phyloP scores from a whole-genome alignment of 768 basidiomycete genomes.

The Macrolepiota dolichaula region DNA sequence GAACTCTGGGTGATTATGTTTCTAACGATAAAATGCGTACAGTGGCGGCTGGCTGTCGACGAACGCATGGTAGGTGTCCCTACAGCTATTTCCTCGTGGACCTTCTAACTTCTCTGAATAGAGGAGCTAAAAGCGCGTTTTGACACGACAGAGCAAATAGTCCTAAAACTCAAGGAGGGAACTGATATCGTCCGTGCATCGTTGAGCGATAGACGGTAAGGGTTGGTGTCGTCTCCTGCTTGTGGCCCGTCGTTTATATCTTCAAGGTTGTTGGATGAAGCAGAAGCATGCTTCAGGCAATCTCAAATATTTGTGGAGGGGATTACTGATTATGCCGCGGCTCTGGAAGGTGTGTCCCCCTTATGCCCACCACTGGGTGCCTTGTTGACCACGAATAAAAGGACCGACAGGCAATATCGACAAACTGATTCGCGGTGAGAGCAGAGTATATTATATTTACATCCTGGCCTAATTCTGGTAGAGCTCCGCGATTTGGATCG shows the following conservation, averaged over 20 bases:
- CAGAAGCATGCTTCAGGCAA: slow-evolving; percentile 48
- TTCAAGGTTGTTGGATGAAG: slow-evolving; percentile 56
- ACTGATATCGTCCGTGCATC: slow-evolving; percentile 55
- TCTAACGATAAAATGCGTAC: slow-evolving; percentile 75
- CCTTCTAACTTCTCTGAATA: slow-evolving; percentile 20
- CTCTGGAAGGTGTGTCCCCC: slow-evolving; percentile 45
- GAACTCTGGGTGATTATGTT: slow-evolving; percentile 80
- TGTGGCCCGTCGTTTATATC: not conserved
- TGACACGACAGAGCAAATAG: slow-evolving; percentile 48
- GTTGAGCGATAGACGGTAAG: slow-evolving; percentile 46
- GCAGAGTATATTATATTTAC: too few relatives aligned
- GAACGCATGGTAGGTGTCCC: slow-evolving; percentile 57
- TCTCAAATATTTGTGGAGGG: slow-evolving; percentile 60
- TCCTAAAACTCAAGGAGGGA: slow-evolving; percentile 52
- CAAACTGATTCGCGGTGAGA: slow-evolving; percentile 6
- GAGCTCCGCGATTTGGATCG: slow-evolving; percentile 65
- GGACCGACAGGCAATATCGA: not conserved
- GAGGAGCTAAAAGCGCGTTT: slow-evolving; percentile 60
- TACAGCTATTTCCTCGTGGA: not conserved
- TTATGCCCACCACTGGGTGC: slow-evolving; percentile 21
- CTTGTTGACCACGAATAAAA: slow-evolving; percentile 23
- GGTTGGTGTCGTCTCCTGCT: not conserved
- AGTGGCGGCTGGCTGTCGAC: slow-evolving; percentile 68
- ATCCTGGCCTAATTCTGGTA: slow-evolving; percentile 19
- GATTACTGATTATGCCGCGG: slow-evolving; percentile 45